Base-by-base conservation (phyloP, 2,329 filamentous ascomycete genomes). In the Pseudofabraea citricarpa region DNA sequence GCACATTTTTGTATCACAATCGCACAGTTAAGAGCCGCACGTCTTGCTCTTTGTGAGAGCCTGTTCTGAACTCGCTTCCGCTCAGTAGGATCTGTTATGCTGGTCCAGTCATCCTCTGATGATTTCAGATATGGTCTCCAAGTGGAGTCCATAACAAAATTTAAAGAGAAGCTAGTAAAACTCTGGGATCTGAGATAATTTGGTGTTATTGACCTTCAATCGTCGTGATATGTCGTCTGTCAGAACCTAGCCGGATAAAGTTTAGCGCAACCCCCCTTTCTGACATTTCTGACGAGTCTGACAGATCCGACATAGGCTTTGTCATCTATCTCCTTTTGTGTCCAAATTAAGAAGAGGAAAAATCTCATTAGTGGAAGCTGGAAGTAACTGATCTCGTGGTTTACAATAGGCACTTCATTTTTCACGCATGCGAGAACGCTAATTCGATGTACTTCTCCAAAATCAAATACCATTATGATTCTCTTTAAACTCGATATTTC, bases 21-120 rank as follows among this genome's bases (percentile, higher is more conserved):
- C 13, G n/a, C 6, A 6, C 23, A 31, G 40, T 23, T 6, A 32
- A 46, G 33, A 35, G 18, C 22, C 44, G 16, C 49, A 52, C 52
- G 40, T 48, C 50, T 51, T 49, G 50, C 50, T 41, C 59, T 44
- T 40, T 59, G 56, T 16, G 56, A 56, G 24, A 59, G 46, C 8
- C 49, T 46, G 41, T 58, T 59, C 39, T 60, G 53, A 19, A 47
- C 36, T 22, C 48, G 44, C 41, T 55, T 56, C 21, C 54, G 50
- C 53, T 63, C 54, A 1, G 47, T 45, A 3, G 54, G 54, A 38
- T 57, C 58, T 9, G 53, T 57, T n/a, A 64, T 52, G 13, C 56
- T 56, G 7, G 55, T 59, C 61, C 61, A 65, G 35, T 65, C 60
- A 20, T 65, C 61, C 43, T 49, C 42, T 5, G 49, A 43, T 2